Evolutionary conservation across 257 asterid genomes (phyloP).

Genomic region (Lantana camara): DNA sequence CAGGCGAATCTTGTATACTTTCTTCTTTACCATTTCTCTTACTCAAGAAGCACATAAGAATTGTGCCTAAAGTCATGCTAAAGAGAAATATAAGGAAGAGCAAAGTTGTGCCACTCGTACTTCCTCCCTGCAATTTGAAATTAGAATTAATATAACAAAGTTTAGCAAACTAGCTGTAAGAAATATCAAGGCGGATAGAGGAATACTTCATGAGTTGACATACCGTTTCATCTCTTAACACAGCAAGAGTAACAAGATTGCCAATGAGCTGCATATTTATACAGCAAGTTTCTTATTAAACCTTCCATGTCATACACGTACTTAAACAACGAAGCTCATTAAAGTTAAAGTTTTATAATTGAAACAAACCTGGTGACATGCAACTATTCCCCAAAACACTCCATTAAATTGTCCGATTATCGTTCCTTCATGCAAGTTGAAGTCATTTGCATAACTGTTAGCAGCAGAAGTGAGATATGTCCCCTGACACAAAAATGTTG

Average conservation of each 20-base stretch:
- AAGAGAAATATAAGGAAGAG: slow-evolving; percentile 74
- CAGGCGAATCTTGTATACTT: slow-evolving; percentile 41
- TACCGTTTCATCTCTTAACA: slow-evolving; percentile 79
- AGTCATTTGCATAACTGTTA: slow-evolving; percentile 62
- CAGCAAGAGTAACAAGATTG: slow-evolving; percentile 77
- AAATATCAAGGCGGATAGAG: too few relatives aligned
- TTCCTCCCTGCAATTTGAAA: slow-evolving; percentile 70
- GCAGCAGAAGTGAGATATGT: slow-evolving; percentile 91
- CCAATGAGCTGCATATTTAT: slow-evolving; percentile 79
- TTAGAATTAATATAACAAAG: slow-evolving; percentile 23
- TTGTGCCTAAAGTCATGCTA: slow-evolving; percentile 73
- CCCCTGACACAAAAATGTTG: slow-evolving; percentile 51
- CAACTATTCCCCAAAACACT: slow-evolving; percentile 84
- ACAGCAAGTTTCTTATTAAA: slow-evolving; percentile 1
- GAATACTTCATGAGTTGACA: neutral
- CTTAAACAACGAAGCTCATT: slow-evolving; percentile 22
- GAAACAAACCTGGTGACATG: slow-evolving; percentile 77
- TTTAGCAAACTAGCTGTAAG: neutral
- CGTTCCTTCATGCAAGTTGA: slow-evolving; percentile 63
- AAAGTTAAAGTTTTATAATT: neutral
- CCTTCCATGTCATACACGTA: neutral
- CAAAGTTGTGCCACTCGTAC: slow-evolving; percentile 75
- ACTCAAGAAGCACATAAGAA: slow-evolving; percentile 86
- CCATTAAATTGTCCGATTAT: slow-evolving; percentile 90
- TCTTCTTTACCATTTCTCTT: slow-evolving; percentile 72